Base-by-base conservation (phyloP, 2,329 filamentous ascomycete species). In the Fusarium citri region DNA sequence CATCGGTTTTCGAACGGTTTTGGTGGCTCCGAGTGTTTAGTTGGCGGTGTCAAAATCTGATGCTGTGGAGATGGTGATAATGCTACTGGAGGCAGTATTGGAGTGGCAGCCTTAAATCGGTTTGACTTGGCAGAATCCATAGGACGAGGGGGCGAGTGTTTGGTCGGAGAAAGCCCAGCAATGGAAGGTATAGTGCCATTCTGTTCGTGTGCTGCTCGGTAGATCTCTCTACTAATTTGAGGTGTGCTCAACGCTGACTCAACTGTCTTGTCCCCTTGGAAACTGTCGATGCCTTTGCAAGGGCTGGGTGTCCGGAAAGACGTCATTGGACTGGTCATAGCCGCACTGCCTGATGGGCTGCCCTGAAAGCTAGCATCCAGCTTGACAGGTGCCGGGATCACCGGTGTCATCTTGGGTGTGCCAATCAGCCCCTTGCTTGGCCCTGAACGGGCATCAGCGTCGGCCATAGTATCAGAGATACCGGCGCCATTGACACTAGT, bases 31-130 rank as follows among this genome's bases (percentile, higher is more conserved):
- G 72, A 71, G 37, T 74, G 83, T 81, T 80, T 92, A 89, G 69
- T 88, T 82, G 3, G 89, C 25, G 89, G 88, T 18, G 86, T 88
- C 53, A 89, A 76, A 60, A 89, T 88, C 68, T 87, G 85, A 59
- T 85, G 82, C 16, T 83, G 84, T 4, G 86, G 84, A 43, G 85
- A 87, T 1, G 89, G 89, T 12, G 87, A 86, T 49, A 92, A 76
- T 42, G 87, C 83, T 4, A 85, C 78, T 0, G 89, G 89, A 8
- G 89, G 89, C 5, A 91, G 79, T 25, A 90, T 83, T 48, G 74
- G 72, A 1, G 85, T 80, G 16, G 81, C 76, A 20, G 78, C 71
- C 8, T 76, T 77, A 55, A 75, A 76, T n/a, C 69, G 75, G 57
- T 69, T 62, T 64, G 76, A 66, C 51, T 70, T 74, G 37, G 64